Evolutionary conservation across 768 basidiomycete species (phyloP).

Genomic region (Rhodotorula taiwanensis): DNA sequence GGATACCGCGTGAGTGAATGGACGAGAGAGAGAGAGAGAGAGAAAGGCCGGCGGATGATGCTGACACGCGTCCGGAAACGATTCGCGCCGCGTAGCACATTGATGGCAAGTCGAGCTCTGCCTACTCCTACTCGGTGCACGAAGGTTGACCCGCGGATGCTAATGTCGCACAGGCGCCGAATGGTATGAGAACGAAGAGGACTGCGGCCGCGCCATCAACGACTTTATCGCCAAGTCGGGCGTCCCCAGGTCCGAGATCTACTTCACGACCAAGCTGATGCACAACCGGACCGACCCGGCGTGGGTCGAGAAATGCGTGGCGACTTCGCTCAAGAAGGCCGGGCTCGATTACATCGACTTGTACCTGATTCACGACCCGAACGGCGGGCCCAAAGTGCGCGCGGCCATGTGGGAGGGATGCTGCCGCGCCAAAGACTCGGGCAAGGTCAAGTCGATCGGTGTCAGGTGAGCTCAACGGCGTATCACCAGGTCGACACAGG

Average conservation of each 20-base stretch:
- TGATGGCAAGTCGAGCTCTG: neutral
- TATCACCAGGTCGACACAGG: slow-evolving; percentile 9
- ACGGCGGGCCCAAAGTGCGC: slow-evolving; percentile 56
- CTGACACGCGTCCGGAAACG: too few relatives aligned
- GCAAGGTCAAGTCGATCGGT: slow-evolving; percentile 57
- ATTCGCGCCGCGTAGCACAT: slow-evolving; percentile 12
- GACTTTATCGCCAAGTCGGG: slow-evolving; percentile 52
- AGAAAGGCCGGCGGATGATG: too few relatives aligned
- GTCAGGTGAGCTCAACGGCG: slow-evolving; percentile 46
- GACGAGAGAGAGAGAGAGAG: too few relatives aligned
- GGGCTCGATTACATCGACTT: slow-evolving; percentile 60
- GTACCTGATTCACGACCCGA: slow-evolving; percentile 64
- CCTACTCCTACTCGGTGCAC: slow-evolving; percentile 37
- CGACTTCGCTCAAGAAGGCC: slow-evolving; percentile 53
- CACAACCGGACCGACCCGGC: slow-evolving; percentile 51
- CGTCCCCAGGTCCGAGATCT: slow-evolving; percentile 55
- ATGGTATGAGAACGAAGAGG: slow-evolving; percentile 60
- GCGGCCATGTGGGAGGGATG: slow-evolving; percentile 62
- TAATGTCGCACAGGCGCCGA: slow-evolving; percentile 22
- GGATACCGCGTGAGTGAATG: slow-evolving; percentile 52
- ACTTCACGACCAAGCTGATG: slow-evolving; percentile 18
- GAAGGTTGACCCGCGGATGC: slow-evolving; percentile 50
- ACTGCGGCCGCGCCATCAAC: slow-evolving; percentile 57
- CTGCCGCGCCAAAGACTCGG: slow-evolving; percentile 58
- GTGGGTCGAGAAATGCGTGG: slow-evolving; percentile 50